These are phyloP conservation scores for Hyphopichia fennica DNA, from an alignment of 1,139 yeast genomes.

Conservation along the genomic window DNA sequence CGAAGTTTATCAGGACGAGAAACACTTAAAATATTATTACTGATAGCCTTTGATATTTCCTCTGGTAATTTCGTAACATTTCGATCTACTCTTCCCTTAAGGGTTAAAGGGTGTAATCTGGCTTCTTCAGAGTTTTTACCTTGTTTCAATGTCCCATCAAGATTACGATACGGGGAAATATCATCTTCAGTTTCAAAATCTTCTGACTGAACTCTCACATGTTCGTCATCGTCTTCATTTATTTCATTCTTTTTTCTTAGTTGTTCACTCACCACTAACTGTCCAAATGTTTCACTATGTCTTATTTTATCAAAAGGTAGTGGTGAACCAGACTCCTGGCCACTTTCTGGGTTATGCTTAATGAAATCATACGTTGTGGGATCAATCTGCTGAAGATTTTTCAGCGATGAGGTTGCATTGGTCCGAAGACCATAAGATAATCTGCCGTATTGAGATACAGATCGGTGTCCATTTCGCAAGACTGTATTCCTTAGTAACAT, in stretches of 20 bases:
- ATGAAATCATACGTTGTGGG: constrained; percentile 8
- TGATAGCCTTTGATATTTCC: constrained; percentile 54
- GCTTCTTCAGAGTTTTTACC: constrained; percentile 52
- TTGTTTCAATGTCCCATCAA: constrained; percentile 39
- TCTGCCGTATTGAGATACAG: background rate
- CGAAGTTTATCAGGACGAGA: constrained; percentile 58
- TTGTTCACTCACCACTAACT: constrained; percentile 44
- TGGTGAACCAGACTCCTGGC: background rate
- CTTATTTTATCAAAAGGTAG: constrained; percentile 32
- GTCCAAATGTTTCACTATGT: constrained; percentile 44
- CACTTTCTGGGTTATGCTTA: constrained; percentile 3
- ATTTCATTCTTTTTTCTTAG: constrained; percentile 19
- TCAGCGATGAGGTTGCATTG: constrained; percentile 2
- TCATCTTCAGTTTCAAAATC: constrained; percentile 8
- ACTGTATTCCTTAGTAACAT: background rate
- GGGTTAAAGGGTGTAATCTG: constrained; percentile 49
- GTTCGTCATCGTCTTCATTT: constrained; percentile 12
- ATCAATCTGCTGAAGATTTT: constrained; percentile 3
- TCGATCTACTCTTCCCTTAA: constrained; percentile 49
- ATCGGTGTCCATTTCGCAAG: background rate
- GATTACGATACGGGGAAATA: constrained; percentile 37
- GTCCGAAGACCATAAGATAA: background rate
- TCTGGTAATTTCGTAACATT: constrained; percentile 49
- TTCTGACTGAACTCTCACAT: background rate
- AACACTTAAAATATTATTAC: constrained; percentile 55